phyloP scores from a whole-genome alignment of 129 eudicot genomes.

The Erigeron canadensis region DNA sequence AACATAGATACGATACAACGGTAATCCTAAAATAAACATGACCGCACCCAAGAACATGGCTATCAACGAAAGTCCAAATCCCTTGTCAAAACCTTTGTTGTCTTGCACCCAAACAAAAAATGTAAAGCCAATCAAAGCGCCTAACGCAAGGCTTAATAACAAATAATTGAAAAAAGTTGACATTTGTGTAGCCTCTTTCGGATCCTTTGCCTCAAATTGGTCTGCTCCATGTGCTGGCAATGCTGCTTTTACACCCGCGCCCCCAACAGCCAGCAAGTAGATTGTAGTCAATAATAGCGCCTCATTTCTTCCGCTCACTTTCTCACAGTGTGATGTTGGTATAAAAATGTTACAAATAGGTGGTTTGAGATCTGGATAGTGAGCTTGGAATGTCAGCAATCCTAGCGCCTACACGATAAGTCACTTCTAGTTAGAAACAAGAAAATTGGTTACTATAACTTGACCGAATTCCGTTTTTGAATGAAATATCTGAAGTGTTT shows the following conservation, averaged over 20 bases:
- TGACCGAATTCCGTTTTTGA: too few species aligned
- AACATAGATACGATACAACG: constrained; percentile 53
- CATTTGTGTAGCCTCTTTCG: constrained; percentile 46
- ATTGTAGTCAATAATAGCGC: constrained; percentile 44
- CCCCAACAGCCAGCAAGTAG: constrained; percentile 55
- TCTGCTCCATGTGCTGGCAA: constrained; percentile 77
- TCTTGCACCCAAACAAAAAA: constrained; percentile 62
- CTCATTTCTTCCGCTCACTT: constrained; percentile 51
- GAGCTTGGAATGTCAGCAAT: constrained; percentile 72
- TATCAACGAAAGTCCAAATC: constrained; percentile 41
- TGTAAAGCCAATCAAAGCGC: constrained; percentile 51
- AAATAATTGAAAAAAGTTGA: constrained; percentile 68
- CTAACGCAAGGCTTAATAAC: constrained; percentile 34
- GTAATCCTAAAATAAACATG: constrained; percentile 43
- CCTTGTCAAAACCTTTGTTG: constrained; percentile 66
- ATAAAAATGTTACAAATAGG: constrained; percentile 51
- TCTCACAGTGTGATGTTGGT: constrained; percentile 40
- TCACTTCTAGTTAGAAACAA: background rate
- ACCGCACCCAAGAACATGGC: constrained; percentile 47
- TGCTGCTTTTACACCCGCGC: constrained; percentile 58
- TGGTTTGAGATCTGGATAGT: constrained; percentile 51
- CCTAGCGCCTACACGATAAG: constrained; percentile 49
- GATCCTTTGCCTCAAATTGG: constrained; percentile 65
- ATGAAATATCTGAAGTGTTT: too few species aligned
- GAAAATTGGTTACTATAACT: too few species aligned